These are phyloP conservation scores for Fusarium sp. DNA, from an alignment of 2,329 filamentous ascomycete species.

Conservation along the genomic window DNA sequence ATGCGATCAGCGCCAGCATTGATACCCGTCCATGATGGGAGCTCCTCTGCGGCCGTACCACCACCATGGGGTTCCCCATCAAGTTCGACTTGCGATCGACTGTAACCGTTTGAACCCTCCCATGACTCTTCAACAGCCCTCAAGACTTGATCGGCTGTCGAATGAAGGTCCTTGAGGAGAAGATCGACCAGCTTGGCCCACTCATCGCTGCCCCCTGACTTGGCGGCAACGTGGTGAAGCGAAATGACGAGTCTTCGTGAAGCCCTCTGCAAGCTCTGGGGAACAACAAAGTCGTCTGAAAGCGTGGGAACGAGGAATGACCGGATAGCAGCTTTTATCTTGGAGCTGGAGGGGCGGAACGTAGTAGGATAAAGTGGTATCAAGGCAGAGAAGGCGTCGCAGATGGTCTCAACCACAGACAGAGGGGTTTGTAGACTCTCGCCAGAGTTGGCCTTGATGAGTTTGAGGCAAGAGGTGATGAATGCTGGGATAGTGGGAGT, in stretches of 20 bases:
- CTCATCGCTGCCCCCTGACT: conserved; percentile 80
- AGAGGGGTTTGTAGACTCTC: conserved; percentile 49
- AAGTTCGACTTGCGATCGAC: conserved; percentile 55
- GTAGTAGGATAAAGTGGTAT: conserved; percentile 86
- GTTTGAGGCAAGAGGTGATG: conserved; percentile 77
- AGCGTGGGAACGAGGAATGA: conserved; percentile 73
- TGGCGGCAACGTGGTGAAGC: conserved; percentile 84
- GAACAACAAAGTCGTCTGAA: conserved; percentile 60
- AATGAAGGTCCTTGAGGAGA: conserved; percentile 74
- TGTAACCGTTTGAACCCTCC: conserved; percentile 72
- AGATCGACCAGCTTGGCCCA: conserved; percentile 77
- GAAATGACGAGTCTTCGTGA: conserved; percentile 75
- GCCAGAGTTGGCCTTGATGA: conserved; percentile 59
- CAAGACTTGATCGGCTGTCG: conserved; percentile 80
- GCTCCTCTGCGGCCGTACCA: conserved; percentile 56
- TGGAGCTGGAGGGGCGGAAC: conserved; percentile 79
- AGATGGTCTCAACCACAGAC: conserved; percentile 72
- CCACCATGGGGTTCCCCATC: conserved; percentile 62
- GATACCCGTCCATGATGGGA: conserved; percentile 82
- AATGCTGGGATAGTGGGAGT: conserved; percentile 84
- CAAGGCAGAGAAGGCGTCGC: conserved; percentile 77
- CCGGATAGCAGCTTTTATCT: conserved; percentile 72
- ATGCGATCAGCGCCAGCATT: conserved; percentile 78
- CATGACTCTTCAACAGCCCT: conserved; percentile 84
- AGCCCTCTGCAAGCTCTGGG: conserved; percentile 64